These are phyloP conservation scores for Phytophthora idaei DNA, from an alignment of 352 stramenopile species.

Conservation along the genomic window DNA sequence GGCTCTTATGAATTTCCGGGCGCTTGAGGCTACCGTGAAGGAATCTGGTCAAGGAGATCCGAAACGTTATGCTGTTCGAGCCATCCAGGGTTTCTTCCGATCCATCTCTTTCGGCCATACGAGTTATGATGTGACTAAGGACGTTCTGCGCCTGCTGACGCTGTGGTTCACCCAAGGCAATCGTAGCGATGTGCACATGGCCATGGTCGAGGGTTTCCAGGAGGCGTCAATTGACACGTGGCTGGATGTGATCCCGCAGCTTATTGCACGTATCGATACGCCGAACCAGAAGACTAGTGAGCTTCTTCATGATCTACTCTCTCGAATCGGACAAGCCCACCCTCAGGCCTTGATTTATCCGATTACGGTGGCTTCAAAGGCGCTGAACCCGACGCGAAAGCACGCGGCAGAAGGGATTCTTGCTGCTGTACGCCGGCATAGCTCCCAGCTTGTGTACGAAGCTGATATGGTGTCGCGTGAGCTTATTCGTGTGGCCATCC, in stretches of 20 bases:
- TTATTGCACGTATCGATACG: constrained; percentile 94
- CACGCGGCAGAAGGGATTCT: constrained; percentile 95
- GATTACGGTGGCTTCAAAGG: constrained; percentile 97
- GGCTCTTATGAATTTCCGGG: constrained; percentile 97
- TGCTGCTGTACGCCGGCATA: constrained; percentile 94
- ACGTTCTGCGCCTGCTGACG: constrained; percentile 98
- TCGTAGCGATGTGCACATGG: constrained; percentile 85
- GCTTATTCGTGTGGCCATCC: constrained; percentile 99
- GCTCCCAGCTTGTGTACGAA: constrained; percentile 96
- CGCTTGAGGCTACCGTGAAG: constrained; percentile 67
- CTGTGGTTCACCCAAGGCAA: constrained; percentile 99
- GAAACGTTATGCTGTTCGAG: constrained; percentile 89
- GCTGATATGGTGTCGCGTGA: constrained; percentile 96
- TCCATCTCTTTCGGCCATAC: constrained; percentile 97
- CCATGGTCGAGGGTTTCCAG: constrained; percentile 88
- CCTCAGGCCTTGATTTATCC: constrained; percentile 99
- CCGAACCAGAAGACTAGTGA: constrained; percentile 82
- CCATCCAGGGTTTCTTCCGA: constrained; percentile 98
- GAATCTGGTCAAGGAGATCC: constrained; percentile 54
- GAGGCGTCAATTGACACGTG: constrained; percentile 98
- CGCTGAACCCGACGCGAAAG: constrained; percentile 90
- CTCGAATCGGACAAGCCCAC: constrained; percentile 94
- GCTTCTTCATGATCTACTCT: constrained; percentile 87
- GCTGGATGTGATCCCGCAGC: constrained; percentile 98
- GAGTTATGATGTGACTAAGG: constrained; percentile 93